Evolutionary conservation across 192 early-diverging fungal genomes (phyloP).

Genomic region (Mortierella antarctica): DNA sequence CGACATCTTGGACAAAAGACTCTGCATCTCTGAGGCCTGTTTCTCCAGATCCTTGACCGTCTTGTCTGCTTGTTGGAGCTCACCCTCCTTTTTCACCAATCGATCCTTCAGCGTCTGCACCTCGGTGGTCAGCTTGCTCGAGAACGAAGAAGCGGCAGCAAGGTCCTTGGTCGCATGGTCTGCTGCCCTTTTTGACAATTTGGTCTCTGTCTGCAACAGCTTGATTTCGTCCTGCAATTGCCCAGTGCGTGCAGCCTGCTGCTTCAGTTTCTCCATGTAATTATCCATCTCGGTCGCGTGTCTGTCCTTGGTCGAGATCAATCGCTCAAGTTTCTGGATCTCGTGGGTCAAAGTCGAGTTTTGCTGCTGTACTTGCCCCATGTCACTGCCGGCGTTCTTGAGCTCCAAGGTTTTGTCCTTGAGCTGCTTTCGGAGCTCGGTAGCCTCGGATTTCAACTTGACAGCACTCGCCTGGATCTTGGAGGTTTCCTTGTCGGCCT

Average conservation of each 20-base stretch:
- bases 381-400: not conserved
- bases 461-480: constrained; percentile 8
- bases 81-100: not conserved
- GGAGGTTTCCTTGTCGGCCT: not conserved
- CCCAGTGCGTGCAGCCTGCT: not conserved
- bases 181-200: not conserved
- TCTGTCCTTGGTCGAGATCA: constrained; percentile 10
- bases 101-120: not conserved
- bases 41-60: not conserved
- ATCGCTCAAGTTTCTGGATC: not conserved
- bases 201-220: not conserved
- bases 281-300: constrained; percentile 2
- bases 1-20: not conserved
- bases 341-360: not conserved
- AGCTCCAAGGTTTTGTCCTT: constrained; percentile 11
- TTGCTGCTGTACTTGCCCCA: not conserved
- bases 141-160: not conserved
- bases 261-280: constrained; percentile 4
- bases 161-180: not conserved
- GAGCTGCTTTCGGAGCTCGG: constrained; percentile 6
- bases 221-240: not conserved
- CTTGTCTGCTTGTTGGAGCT: constrained; percentile 3
- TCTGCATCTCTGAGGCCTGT: not conserved
- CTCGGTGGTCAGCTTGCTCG: not conserved
- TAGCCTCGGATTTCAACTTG: constrained; percentile 3